Conservation (phyloP, 2,329 filamentous ascomycete genomes). For the Laburnicola sp. region DNA sequence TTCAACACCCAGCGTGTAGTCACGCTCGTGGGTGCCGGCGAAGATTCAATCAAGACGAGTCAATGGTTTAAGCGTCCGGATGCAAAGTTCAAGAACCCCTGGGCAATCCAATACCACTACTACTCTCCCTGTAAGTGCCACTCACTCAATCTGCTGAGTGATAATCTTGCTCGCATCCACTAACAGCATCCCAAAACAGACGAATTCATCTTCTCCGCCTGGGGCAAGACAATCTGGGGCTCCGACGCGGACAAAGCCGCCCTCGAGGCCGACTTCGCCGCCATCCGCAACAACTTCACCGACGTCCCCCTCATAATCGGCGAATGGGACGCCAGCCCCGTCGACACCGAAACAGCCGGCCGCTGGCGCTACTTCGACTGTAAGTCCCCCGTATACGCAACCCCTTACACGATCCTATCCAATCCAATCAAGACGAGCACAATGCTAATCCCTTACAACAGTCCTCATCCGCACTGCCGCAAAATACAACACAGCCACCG, state of each 20-base stretch:
- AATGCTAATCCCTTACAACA: too few species aligned
- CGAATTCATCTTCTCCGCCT: conserved; percentile 49
- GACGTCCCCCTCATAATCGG: conserved; percentile 60
- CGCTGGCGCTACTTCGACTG: conserved; percentile 62
- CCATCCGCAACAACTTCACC: conserved; percentile 59
- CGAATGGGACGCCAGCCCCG: conserved; percentile 59
- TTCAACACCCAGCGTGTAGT: conserved; percentile 61
- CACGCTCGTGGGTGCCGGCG: conserved; percentile 56
- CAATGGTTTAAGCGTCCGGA: conserved; percentile 58
- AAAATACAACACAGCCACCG: conserved; percentile 54
- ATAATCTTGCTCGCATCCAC: not conserved
- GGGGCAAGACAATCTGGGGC: conserved; percentile 65
- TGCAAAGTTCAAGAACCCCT: conserved; percentile 56
- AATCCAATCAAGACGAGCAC: too few species aligned
- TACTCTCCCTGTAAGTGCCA: conserved; percentile 57
- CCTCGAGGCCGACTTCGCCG: conserved; percentile 55
- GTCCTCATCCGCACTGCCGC: conserved; percentile 54
- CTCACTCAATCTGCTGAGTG: not conserved
- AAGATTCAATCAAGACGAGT: conserved; percentile 58
- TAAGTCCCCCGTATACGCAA: too few species aligned
- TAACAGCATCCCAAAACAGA: conserved; percentile 15
- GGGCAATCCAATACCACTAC: conserved; percentile 65
- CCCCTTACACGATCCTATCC: too few species aligned
- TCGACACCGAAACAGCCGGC: conserved; percentile 57
- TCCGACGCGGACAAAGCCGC: conserved; percentile 57